Evolutionary conservation across 257 asterid species (phyloP), one percentile per base, ranked within the genome.

Genomic region (Avicennia marina): DNA sequence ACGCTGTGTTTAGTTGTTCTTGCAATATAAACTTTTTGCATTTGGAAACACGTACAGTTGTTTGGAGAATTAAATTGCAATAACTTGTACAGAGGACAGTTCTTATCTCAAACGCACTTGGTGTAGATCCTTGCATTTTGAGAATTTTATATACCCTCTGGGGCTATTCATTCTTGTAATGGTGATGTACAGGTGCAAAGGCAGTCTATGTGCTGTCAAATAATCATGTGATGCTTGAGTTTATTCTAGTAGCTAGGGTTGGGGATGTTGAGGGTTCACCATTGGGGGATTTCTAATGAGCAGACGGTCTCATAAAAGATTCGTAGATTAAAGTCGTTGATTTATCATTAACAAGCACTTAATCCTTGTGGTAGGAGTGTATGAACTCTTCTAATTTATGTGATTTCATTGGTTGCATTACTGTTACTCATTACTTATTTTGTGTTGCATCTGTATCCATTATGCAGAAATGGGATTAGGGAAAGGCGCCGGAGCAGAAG

Each of bases 401-500:
- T 32, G 32, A 44, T 46, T 25, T 20, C 53, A 12, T 29, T 52
- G 32, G 17, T 49, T 62, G 25, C 16, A 17, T 3, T 21, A 0
- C 39, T 32, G 1, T n/a, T 57, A 25, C 31, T 59, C 8, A 8
- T n/a, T 42, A 18, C 62, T 53, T 13, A 29, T 29, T 31, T 24
- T 19, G 51, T 4, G 11, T 19, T 19, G 26, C 33, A 15, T 53
- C 27, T 21, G 42, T 39, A 1, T 57, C 27, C 34, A 20, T 63
- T 56, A 13, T 75, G 67, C 94, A 90, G 98, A 59, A 87, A 84
- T 60, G 95, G 98, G 58, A 51, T 76, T 39, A 80, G 80, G 72
- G 95, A 87, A 3, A 80, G 94, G 29, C 94, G 86, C 80, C 78
- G 98, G 77, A 90, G 97, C 95, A 79, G 98, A 78, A 87, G 95